Evolutionary conservation across 208 protist genomes (phyloP).

Genomic region (Leishmania major): DNA sequence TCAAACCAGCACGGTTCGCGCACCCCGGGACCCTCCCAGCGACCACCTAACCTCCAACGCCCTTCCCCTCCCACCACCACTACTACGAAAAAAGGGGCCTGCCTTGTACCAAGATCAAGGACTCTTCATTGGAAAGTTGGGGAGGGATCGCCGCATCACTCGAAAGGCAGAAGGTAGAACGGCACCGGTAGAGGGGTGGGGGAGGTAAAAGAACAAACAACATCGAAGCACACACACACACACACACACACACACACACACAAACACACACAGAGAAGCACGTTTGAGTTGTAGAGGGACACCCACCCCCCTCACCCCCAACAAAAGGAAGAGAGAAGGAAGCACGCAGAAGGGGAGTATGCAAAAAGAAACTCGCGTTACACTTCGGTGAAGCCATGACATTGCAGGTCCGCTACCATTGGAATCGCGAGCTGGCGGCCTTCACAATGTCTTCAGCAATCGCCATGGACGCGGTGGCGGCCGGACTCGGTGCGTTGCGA

Average conservation of each 20-base stretch:
- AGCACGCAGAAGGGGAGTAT: neutral
- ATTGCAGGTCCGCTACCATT: conserved; percentile 37
- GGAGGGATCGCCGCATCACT: neutral
- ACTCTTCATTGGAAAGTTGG: neutral
- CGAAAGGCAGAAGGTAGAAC: neutral
- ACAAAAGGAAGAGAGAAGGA: neutral
- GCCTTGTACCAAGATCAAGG: neutral
- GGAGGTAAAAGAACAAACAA: conserved; percentile 1
- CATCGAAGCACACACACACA: neutral
- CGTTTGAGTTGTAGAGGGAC: neutral
- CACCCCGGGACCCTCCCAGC: neutral
- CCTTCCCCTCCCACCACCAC: too few species aligned
- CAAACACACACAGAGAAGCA: too few species aligned
- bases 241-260: neutral
- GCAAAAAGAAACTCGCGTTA: neutral
- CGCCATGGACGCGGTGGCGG: conserved; percentile 84
- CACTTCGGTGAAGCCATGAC: neutral
- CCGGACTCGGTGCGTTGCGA: conserved; percentile 90
- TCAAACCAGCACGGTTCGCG: conserved; percentile 11
- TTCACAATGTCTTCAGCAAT: conserved; percentile 89
- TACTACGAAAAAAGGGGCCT: neutral
- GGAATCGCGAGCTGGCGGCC: conserved; percentile 57
- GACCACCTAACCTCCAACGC: neutral
- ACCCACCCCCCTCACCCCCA: too few species aligned
- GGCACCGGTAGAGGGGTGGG: neutral